A percentile compares a stretch with the other conserved stretches of the same genome.
These are phyloP conservation scores for Thalia dealbata DNA, from an alignment of 176 grass and related monocot genomes.

Conservation along the genomic window DNA sequence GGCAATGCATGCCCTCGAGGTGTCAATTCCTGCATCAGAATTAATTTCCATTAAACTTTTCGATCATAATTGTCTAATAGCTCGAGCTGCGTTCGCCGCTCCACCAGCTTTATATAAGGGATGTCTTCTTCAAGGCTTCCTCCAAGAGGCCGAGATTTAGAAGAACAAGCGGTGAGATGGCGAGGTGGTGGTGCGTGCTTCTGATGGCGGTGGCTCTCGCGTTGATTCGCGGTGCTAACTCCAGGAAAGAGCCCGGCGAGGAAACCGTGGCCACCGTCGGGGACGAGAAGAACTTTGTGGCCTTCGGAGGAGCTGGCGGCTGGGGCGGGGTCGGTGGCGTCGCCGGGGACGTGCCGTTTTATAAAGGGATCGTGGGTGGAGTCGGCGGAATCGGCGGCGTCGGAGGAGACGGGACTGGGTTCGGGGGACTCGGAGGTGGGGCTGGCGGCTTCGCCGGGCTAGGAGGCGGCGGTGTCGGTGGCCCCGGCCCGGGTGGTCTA, in stretches of 20 bases:
- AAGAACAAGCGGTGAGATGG: neutral
- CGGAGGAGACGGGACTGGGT: neutral
- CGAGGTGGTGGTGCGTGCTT: slow-evolving; percentile 1
- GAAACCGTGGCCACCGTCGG: neutral
- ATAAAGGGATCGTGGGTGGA: neutral
- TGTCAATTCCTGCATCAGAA: neutral
- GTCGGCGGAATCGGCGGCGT: neutral
- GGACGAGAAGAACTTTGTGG: slow-evolving; percentile 11
- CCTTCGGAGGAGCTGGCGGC: neutral
- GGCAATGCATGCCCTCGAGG: neutral
- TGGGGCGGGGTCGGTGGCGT: neutral
- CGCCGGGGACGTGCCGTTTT: neutral
- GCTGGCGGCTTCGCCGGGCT: neutral
- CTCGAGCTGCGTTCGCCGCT: neutral
- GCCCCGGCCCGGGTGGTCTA: neutral
- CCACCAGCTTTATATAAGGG: neutral
- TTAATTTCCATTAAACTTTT: neutral
- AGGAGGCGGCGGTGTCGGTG: neutral
- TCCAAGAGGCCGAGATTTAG: neutral
- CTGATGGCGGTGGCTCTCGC: neutral
- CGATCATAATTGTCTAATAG: neutral
- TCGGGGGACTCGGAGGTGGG: neutral
- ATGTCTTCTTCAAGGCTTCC: too few species aligned
- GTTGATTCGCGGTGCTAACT: neutral
- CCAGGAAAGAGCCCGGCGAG: neutral